Evolutionary conservation across 768 basidiomycete genomes (phyloP).

Genomic region (Collybia nuda): DNA sequence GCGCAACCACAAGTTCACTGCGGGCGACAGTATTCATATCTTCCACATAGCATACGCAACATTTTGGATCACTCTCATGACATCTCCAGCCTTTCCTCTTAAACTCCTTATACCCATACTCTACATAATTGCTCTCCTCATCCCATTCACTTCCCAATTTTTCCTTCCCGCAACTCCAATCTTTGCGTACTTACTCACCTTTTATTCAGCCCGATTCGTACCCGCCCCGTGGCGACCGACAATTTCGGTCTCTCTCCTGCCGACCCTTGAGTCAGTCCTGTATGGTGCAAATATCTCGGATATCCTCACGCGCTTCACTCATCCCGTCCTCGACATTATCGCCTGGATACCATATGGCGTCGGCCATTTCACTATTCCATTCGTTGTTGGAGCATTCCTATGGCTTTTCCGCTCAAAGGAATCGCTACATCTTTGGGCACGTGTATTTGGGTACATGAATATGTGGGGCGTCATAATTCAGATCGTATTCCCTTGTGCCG

Average conservation of each 20-base stretch:
- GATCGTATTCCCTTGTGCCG: slow-evolving; percentile 87
- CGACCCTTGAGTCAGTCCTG: slow-evolving; percentile 90
- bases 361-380: slow-evolving; percentile 84
- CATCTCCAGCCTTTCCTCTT: slow-evolving; percentile 62
- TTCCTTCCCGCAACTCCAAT: slow-evolving; percentile 87
- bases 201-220: slow-evolving; percentile 86
- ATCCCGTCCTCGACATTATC: slow-evolving; percentile 86
- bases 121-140: slow-evolving; percentile 65
- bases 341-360: slow-evolving; percentile 99
- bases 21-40: slow-evolving; percentile 60
- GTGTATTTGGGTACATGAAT: slow-evolving; percentile 93
- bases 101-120: slow-evolving; percentile 79
- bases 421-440: slow-evolving; percentile 80
- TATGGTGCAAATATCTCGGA: slow-evolving; percentile 99
- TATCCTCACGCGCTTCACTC: slow-evolving; percentile 92
- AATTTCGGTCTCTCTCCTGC: slow-evolving; percentile 90
- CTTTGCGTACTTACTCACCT: slow-evolving; percentile 83
- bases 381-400: slow-evolving; percentile 79
- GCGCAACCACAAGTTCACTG: slow-evolving; percentile 52
- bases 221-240: slow-evolving; percentile 72
- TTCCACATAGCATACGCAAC: slow-evolving; percentile 60
- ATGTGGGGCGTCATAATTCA: slow-evolving; percentile 85
- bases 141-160: slow-evolving; percentile 90
- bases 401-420: slow-evolving; percentile 90
- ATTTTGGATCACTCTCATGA: slow-evolving; percentile 78